Conservation (phyloP, 2,329 filamentous ascomycete species). For the Fusarium clavum region DNA sequence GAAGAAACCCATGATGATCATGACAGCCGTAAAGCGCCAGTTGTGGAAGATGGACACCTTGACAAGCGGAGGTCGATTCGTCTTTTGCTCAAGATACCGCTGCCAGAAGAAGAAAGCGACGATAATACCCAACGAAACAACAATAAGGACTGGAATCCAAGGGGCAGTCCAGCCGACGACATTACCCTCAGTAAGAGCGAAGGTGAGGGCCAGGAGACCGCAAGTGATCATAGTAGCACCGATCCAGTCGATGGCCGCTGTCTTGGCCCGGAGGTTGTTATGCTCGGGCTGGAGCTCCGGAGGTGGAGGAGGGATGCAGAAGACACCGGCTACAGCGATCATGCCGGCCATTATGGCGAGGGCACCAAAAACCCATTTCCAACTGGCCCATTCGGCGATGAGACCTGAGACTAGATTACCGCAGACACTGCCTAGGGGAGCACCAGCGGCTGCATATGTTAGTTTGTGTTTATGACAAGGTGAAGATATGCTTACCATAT, state of each 20-base stretch:
- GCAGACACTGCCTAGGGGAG: conserved; percentile 72
- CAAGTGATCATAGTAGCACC: conserved; percentile 72
- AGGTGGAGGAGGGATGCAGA: conserved; percentile 68
- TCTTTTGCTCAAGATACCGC: conserved; percentile 53
- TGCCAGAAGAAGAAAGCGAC: conserved; percentile 71
- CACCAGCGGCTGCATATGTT: conserved; percentile 63
- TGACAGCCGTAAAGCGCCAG: conserved; percentile 69
- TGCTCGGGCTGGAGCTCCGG: conserved; percentile 42
- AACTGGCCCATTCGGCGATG: conserved; percentile 70
- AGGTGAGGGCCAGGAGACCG: conserved; percentile 71
- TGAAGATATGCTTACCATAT: conserved; percentile 59
- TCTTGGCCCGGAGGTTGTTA: conserved; percentile 51
- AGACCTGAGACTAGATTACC: conserved; percentile 74
- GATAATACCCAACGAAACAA: conserved; percentile 67
- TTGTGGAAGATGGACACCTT: conserved; percentile 73
- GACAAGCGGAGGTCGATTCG: conserved; percentile 66
- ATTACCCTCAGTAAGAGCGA: conserved; percentile 76
- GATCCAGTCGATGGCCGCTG: conserved; percentile 71
- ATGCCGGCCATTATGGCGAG: conserved; percentile 69
- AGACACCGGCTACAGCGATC: conserved; percentile 66
- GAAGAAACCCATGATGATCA: conserved; percentile 74
- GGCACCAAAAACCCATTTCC: conserved; percentile 76
- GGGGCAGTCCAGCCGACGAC: conserved; percentile 74
- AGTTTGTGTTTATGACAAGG: background rate
- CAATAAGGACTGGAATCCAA: conserved; percentile 71